Base-by-base conservation (phyloP, 1,139 yeast genomes). In the Blastobotrys petasosporus region DNA sequence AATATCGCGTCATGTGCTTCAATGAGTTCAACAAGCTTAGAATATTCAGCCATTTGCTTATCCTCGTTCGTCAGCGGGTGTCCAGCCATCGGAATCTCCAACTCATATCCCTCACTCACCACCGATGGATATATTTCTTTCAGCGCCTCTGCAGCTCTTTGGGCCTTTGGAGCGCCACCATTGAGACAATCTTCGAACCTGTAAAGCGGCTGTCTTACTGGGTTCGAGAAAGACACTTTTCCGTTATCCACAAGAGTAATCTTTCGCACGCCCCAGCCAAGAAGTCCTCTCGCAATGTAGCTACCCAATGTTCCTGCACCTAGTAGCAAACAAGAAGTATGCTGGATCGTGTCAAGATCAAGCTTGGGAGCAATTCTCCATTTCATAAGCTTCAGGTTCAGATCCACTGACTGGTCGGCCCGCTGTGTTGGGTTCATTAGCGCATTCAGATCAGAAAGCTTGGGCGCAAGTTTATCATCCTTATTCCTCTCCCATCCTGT, bases 251-350 rank as follows among this genome's bases (percentile, higher is more conserved):
- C 94, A 66, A 92, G 80, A 0, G 97, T 84, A 28, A 92, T 82
- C 33, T 77, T 71, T 32, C 85, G 69, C 0, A 88, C 90, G 1
- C 98, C 98, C 98, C 98, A 92, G 0, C 94, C 97, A 63, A 92
- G 64, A 35, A 92, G 67, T 0, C 85, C 82, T 48, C 99, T 70
- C 0, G 95, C 77, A 8, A 92, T 94, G 60, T 90, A 88, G 51
- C 94, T 84, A 0, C 98, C 99, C 11, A 94, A 71, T 2, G 99
- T 94, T 3, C 99, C 99, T 0, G 98, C 86, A 0, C 99, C 99
- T n/a, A 92, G 71, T 13, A 92, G 68, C 38, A 92, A 66, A 32
- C 90, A 84, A 52, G 74, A 80, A 23, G 82, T 76, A 11, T 66
- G 51, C 52, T 78, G 77, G 23, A 92, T 70, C 1, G 68, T 61